Evolutionary conservation across 163 green algal species (phyloP), one percentile per base, ranked within the genome.

Genomic region (Scenedesmus sp.): DNA sequence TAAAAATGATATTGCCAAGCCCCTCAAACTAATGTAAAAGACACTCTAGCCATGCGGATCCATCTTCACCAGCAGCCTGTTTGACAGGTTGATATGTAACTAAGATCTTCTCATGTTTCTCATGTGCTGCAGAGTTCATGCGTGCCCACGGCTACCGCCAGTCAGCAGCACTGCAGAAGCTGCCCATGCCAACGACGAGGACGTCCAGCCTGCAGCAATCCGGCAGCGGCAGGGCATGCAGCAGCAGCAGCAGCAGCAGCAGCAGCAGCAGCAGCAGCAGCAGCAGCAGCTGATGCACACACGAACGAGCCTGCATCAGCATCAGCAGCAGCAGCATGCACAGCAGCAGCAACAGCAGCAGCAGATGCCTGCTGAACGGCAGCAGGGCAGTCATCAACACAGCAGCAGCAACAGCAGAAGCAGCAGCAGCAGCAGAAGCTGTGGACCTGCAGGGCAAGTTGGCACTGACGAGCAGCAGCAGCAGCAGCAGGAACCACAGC

Each of bases 131-230:
- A 89, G 84, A 89, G 20, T 89, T 83, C 65, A 83, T 89, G 84
- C 84, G 65, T 30, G 42, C 65, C 12, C 68, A 89, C 12, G 84
- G 84, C n/a, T 89, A 42, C 65, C 51, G 84, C 26, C 65, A 89
- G 73, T 35, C 84, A 51, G 84, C 43, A 4, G 70, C 65, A 3
- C 26, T 89, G 26, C 84, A 70, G 65, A 51, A 53, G 61, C 43
- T 89, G 56, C 84, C 84, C 13, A 89, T 37, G 35, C 84, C 84
- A 16, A 89, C 65, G 43, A 82, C 9, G 43, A 83, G n/a, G 84
- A 89, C 43, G 37, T 83, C 13, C 65, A 37, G 40, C 59, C 68
- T 13, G 83, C 40, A 15, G 68, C 30, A 44, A 46, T 43, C 26
- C 43, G 65, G 42, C 13, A 68, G 22, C 61, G 49, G 42, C 83